Evolutionary conservation across 2,329 filamentous ascomycete species (phyloP), one percentile per base, ranked within the genome.

Genomic region (Microdochium paspali): DNA sequence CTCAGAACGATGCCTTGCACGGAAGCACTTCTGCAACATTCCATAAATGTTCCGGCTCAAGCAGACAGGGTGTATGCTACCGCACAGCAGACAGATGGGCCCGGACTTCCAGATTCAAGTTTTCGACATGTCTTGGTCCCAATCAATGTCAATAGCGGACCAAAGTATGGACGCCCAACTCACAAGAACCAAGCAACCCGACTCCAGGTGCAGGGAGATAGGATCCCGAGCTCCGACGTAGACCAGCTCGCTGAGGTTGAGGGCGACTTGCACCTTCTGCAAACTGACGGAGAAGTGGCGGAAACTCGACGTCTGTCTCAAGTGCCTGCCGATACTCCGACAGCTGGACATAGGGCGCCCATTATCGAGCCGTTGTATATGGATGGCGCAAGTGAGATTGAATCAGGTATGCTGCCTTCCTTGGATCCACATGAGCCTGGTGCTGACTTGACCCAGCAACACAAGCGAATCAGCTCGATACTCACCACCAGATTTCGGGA

Each of bases 261-360:
- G 45, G 53, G 56, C 21, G 47, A 55, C 18, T 57, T 66, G 50
- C 58, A 58, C 28, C 52, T 66, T 15, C 55, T 61, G 2, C 54
- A 56, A 1, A n/a, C 55, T 3, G 58, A 53, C 45, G 50, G 68
- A 13, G 61, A 62, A 15, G 58, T 64, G 3, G 60, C 66, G 7
- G 62, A 63, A n/a, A 59, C 56, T 44, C 54, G 46, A 3, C 48
- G 58, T 5, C 54, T 54, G 20, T 56, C 66, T 1, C 69, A 69
- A 45, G 67, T 62, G 0, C 70, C 71, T 3, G 62, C 65, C 4
- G 74, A 74, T 48, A 71, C 68, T 1, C 68, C 72, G 1, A 69
- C 63, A 0, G 51, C 63, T 1, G 50, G 54, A 13, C 43, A 26
- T 24, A 54, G 51, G 2, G 4, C 51, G 23, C 53, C 46, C 45